Conservation (phyloP, 306 rosid species). For the Lathyrus tuberosus region DNA sequence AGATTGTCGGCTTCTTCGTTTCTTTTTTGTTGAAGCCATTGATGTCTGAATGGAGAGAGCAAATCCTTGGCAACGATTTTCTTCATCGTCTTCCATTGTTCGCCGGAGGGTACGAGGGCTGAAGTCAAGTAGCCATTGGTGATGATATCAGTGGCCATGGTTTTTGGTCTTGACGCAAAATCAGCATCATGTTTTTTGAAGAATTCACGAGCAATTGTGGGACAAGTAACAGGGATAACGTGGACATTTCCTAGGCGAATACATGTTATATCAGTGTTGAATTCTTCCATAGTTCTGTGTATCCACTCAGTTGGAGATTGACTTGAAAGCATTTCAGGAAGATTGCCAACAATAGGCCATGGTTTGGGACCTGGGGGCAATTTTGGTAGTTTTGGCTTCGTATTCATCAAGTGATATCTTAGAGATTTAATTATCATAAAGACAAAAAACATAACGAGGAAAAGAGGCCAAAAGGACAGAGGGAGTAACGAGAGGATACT, state of each 20-base stretch:
- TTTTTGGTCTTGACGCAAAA: neutral
- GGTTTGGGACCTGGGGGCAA: slow-evolving; percentile 51
- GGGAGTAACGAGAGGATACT: neutral
- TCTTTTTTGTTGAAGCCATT: slow-evolving; percentile 44
- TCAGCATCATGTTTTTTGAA: neutral
- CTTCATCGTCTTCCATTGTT: slow-evolving; percentile 46
- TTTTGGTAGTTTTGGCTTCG: neutral
- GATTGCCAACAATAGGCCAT: slow-evolving; percentile 47
- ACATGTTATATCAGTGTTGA: neutral
- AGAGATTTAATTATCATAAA: neutral
- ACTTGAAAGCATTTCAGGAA: slow-evolving; percentile 41
- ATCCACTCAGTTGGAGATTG: neutral
- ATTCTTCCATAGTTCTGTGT: neutral
- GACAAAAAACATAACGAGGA: neutral
- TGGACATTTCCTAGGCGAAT: too few species aligned
- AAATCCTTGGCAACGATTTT: slow-evolving; percentile 11
- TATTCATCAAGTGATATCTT: neutral
- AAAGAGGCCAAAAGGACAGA: neutral
- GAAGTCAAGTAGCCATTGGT: neutral
- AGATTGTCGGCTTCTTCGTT: slow-evolving; percentile 47
- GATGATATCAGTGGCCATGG: neutral
- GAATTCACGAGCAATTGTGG: neutral
- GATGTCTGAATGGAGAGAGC: slow-evolving; percentile 15
- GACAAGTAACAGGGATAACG: neutral
- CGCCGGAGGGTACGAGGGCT: slow-evolving; percentile 26